A percentile compares a stretch with the other conserved stretches of the same genome.
Evolutionary conservation across 2,329 filamentous ascomycete genomes (phyloP).

Genomic region (Botrytis cinerea): DNA sequence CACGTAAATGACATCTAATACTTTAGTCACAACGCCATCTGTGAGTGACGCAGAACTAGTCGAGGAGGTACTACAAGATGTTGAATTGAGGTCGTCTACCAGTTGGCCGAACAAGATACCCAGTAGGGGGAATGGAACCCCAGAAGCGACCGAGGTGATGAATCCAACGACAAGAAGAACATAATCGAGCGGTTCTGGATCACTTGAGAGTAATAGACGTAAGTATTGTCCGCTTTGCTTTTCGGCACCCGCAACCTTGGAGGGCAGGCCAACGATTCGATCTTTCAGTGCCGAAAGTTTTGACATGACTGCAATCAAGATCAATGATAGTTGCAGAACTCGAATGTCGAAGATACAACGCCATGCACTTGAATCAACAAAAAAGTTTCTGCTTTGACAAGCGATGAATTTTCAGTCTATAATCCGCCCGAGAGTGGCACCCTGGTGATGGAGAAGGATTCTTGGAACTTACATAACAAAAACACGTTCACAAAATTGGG

Average conservation of each 20-base stretch:
- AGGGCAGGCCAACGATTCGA: constrained; percentile 5
- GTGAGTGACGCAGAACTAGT: constrained; percentile 11
- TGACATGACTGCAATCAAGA: constrained; percentile 17
- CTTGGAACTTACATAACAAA: constrained; percentile 12
- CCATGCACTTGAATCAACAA: neutral
- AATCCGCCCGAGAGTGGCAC: neutral
- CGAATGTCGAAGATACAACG: constrained; percentile 3
- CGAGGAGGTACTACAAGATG: constrained; percentile 42
- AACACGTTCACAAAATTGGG: neutral
- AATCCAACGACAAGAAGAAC: constrained; percentile 11
- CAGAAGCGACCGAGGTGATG: constrained; percentile 49
- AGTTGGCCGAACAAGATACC: constrained; percentile 66
- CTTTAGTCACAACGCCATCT: constrained; percentile 45
- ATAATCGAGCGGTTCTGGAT: constrained; percentile 6
- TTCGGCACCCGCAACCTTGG: constrained; percentile 2
- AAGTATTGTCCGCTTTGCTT: constrained; percentile 18
- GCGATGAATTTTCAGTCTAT: neutral
- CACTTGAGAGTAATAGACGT: constrained; percentile 9
- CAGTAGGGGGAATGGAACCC: constrained; percentile 64
- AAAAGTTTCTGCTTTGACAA: neutral
- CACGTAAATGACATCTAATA: constrained; percentile 63
- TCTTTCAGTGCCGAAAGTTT: constrained; percentile 12
- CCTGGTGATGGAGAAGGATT: neutral
- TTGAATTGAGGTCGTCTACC: constrained; percentile 61
- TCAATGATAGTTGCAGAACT: constrained; percentile 6